These are phyloP conservation scores for Phyllosticta citriasiana DNA, from an alignment of 2,329 filamentous ascomycete genomes.

Conservation along the genomic window DNA sequence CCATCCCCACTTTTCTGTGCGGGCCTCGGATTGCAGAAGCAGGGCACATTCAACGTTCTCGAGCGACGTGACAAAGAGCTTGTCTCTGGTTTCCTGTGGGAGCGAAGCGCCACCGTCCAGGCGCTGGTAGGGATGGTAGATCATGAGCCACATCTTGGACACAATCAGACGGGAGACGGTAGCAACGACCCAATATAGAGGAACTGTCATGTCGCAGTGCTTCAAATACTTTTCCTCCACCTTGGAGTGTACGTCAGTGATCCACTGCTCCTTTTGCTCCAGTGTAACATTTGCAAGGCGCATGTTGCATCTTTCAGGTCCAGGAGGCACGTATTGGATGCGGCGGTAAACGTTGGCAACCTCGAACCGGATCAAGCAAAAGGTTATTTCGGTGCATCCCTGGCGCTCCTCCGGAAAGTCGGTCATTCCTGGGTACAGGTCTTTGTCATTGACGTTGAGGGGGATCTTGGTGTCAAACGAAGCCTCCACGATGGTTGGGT, in stretches of 20 bases:
- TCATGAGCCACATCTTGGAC: constrained; percentile 65
- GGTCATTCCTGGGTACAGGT: constrained; percentile 40
- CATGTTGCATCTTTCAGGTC: constrained; percentile 30
- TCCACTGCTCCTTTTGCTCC: constrained; percentile 40
- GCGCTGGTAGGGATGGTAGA: constrained; percentile 64
- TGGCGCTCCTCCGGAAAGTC: constrained; percentile 37
- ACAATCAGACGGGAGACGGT: constrained; percentile 58
- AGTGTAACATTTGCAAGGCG: constrained; percentile 36
- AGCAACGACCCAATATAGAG: constrained; percentile 58
- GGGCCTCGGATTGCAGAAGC: constrained; percentile 53
- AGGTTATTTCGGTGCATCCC: constrained; percentile 50
- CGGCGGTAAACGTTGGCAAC: constrained; percentile 38
- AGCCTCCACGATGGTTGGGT: constrained; percentile 48
- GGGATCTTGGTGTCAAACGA: constrained; percentile 53
- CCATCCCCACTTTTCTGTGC: constrained; percentile 55
- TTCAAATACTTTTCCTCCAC: constrained; percentile 41
- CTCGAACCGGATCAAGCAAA: constrained; percentile 45
- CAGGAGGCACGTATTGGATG: constrained; percentile 36
- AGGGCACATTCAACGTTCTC: constrained; percentile 65
- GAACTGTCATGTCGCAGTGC: constrained; percentile 45
- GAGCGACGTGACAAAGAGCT: constrained; percentile 60
- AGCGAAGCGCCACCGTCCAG: constrained; percentile 47
- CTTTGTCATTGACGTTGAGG: constrained; percentile 46
- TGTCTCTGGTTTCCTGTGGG: constrained; percentile 54
- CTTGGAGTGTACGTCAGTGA: constrained; percentile 36